Conservation (phyloP, 345 rosid species). For the Pistacia vera region DNA sequence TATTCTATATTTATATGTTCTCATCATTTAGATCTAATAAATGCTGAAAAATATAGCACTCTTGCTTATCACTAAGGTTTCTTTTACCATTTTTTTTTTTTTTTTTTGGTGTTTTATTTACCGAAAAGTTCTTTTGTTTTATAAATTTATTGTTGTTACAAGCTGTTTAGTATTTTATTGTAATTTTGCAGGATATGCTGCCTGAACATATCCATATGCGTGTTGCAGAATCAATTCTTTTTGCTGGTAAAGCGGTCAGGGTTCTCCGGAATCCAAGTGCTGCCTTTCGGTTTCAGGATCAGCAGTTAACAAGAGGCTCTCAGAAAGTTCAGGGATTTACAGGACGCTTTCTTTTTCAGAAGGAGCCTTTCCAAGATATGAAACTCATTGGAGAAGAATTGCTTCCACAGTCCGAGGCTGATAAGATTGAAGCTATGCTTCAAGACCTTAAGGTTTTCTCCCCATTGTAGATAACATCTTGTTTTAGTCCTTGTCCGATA, state of each 20-base stretch:
- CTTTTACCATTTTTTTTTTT: neutral
- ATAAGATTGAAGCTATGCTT: constrained; percentile 93
- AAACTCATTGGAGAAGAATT: constrained; percentile 68
- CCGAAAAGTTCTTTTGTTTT: neutral
- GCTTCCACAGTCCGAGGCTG: constrained; percentile 93
- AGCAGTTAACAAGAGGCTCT: constrained; percentile 50
- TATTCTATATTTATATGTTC: neutral
- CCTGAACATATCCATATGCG: constrained; percentile 89
- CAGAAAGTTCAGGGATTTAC: constrained; percentile 61
- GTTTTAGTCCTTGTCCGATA: constrained; percentile 8
- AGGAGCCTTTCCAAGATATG: constrained; percentile 50
- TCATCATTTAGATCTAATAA: neutral
- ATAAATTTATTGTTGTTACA: constrained; percentile 9
- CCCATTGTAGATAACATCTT: constrained; percentile 1
- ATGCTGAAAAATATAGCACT: neutral
- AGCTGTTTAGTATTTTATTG: constrained; percentile 19
- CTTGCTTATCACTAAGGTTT: neutral
- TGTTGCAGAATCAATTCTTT: constrained; percentile 89
- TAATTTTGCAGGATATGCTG: constrained; percentile 84
- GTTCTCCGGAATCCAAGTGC: constrained; percentile 91
- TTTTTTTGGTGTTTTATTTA: no score
- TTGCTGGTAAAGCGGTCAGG: constrained; percentile 97
- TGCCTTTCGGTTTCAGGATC: constrained; percentile 70
- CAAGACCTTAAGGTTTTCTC: constrained; percentile 73
- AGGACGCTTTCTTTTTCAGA: constrained; percentile 51